Base-by-base conservation (phyloP, 2,329 filamentous ascomycete genomes). In the Trichoderma asperellum region DNA sequence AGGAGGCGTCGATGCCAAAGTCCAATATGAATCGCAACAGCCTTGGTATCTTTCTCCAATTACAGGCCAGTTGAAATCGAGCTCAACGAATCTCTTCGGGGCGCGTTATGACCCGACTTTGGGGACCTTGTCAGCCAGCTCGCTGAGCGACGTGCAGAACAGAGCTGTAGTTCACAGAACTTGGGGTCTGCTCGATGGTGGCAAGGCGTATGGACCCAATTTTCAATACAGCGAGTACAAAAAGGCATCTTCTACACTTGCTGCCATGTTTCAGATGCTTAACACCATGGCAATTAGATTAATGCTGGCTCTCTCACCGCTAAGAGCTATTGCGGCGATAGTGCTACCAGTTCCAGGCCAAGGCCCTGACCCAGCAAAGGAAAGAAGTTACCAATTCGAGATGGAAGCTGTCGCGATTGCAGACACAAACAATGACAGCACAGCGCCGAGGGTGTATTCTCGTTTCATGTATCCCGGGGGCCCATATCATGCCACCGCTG, bases 201-300 rank as follows among this genome's bases (percentile, higher is more conserved):
- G 53, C 5, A 57, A 32, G 53, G 24, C n/a, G 24, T 57, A 57
- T 34, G 53, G 53, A 29, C 1, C 53, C 8, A 57, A 57, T 34
- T 57, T 57, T 21, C 53, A 57, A 11, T 57, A 57, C 27, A 57
- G n/a, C 32, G 53, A 57, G 53, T 57, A 57, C 32, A 34, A 34
- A 57, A 29, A 29, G 7, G 53, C 53, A 16, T 34, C 53, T 3
- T 57, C 53, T 10, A 21, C 32, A 12, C 27, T 57, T 5, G 32
- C 18, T 34, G 53, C 16, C 16, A 21, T 57, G 7, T 34, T 57
- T 18, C 24, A 34, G 10, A 57, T 57, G 2, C 32, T 29, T 10
- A 57, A 29, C 14, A 29, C 14, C 16, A 34, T 29, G 53, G 14
- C 32, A 18, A n/a, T 57, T 12, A 57, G 14, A 2, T 34, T 34